Evolutionary conservation across 2,329 filamentous ascomycete genomes (phyloP).

Genomic region (Rugonectria rugulosa): DNA sequence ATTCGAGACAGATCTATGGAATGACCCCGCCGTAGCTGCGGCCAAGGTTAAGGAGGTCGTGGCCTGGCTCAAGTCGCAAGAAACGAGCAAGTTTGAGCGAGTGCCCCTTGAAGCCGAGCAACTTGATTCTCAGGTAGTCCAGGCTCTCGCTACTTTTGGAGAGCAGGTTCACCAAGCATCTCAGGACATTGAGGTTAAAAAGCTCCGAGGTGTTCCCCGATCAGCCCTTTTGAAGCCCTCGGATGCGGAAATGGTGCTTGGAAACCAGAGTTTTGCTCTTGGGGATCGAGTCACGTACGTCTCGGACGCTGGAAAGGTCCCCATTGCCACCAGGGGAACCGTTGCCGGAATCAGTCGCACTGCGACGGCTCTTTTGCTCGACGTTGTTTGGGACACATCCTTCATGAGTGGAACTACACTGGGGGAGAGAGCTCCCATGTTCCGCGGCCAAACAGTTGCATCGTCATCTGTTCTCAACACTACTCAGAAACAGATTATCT

Average conservation of each 20-base stretch:
- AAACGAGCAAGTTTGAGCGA: constrained; percentile 90
- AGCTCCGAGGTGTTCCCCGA: constrained; percentile 82
- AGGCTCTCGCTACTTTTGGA: constrained; percentile 78
- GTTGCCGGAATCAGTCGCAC: constrained; percentile 95
- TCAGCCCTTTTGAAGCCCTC: constrained; percentile 90
- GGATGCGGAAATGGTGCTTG: constrained; percentile 92
- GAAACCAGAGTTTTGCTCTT: constrained; percentile 81
- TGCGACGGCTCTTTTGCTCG: constrained; percentile 80
- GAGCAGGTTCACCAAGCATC: constrained; percentile 66
- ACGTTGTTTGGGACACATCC: constrained; percentile 90
- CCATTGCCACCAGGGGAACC: constrained; percentile 89
- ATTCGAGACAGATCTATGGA: constrained; percentile 86
- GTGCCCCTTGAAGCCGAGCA: constrained; percentile 98
- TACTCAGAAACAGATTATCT: constrained; percentile 80
- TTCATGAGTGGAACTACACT: constrained; percentile 98
- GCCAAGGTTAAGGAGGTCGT: constrained; percentile 91
- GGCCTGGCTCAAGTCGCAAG: constrained; percentile 89
- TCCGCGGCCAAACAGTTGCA: constrained; percentile 92
- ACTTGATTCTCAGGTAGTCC: constrained; percentile 89
- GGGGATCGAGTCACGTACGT: constrained; percentile 95
- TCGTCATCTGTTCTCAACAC: constrained; percentile 90
- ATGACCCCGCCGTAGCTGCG: constrained; percentile 73
- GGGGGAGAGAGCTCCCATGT: constrained; percentile 87
- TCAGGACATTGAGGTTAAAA: constrained; percentile 67
- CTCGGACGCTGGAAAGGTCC: constrained; percentile 91